Evolutionary conservation across 257 asterid genomes (phyloP).

Genomic region (Solanum bulbocastanum): DNA sequence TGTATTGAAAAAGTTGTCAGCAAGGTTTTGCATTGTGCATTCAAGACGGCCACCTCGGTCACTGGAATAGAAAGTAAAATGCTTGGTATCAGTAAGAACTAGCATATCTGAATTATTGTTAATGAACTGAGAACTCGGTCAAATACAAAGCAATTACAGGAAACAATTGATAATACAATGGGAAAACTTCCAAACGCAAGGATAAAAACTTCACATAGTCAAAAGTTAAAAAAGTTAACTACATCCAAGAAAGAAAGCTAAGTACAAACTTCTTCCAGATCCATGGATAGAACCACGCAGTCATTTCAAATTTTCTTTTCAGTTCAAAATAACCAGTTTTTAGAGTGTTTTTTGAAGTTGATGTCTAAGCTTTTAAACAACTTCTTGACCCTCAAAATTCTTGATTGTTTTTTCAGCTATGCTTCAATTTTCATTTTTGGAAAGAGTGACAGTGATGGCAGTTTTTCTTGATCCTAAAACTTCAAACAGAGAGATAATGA

Average conservation of each 20-base stretch:
- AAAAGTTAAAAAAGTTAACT: background rate
- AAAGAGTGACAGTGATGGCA: background rate
- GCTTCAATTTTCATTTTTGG: background rate
- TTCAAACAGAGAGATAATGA: background rate
- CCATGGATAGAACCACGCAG: background rate
- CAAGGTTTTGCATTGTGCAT: constrained; percentile 97
- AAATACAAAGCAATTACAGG: background rate
- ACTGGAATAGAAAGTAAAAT: constrained; percentile 27
- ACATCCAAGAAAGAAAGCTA: background rate
- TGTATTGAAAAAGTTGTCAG: constrained; percentile 62
- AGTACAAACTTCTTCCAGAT: background rate
- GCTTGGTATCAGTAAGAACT: background rate
- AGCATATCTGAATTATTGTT: background rate
- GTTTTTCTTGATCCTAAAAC: background rate
- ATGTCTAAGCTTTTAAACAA: background rate
- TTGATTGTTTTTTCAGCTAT: background rate
- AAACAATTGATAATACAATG: background rate
- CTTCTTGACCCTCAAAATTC: background rate
- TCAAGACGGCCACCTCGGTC: constrained; percentile 95
- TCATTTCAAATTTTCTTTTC: background rate
- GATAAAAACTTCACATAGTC: background rate
- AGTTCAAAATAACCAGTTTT: background rate
- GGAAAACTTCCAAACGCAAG: background rate
- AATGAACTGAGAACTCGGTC: background rate
- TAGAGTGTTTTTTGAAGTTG: background rate